Evolutionary conservation across 1,139 yeast genomes (phyloP).

Genomic region (Pichia sp.): DNA sequence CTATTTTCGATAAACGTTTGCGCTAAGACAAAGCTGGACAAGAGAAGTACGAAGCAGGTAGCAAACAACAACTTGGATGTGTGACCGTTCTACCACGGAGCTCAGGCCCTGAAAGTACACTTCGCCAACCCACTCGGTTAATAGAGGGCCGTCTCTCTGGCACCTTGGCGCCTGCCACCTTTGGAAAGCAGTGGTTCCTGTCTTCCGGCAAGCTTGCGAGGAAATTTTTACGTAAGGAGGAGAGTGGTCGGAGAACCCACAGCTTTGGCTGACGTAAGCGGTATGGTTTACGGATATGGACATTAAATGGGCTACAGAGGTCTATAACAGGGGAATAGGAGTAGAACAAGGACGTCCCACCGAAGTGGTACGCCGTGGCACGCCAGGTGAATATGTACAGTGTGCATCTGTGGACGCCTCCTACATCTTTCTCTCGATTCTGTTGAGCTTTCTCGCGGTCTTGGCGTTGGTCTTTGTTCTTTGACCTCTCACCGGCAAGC

Average conservation of each 20-base stretch:
- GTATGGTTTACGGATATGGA: too few species aligned
- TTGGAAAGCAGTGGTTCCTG: too few species aligned
- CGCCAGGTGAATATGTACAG: background rate
- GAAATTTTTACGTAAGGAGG: too few species aligned
- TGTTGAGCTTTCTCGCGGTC: conserved; percentile 85
- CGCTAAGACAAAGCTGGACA: conserved; percentile 11
- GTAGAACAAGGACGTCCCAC: background rate
- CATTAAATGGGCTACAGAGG: too few species aligned
- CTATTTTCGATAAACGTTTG: conserved; percentile 4
- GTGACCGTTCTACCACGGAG: background rate
- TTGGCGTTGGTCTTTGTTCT: conserved; percentile 84
- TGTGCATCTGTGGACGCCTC: background rate
- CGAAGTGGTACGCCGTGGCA: background rate
- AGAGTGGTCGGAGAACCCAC: too few species aligned
- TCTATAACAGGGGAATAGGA: too few species aligned
- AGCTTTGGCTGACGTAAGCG: too few species aligned
- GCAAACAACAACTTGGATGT: conserved; percentile 8
- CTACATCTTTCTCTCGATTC: conserved; percentile 50
- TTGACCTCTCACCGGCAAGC: conserved; percentile 92
- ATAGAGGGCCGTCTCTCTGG: too few species aligned
- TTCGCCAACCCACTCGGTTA: too few species aligned
- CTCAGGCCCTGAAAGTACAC: too few species aligned
- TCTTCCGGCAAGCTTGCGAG: too few species aligned
- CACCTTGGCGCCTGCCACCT: too few species aligned
- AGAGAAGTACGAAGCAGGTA: conserved; percentile 3